Evolutionary conservation across 345 rosid species (phyloP).

Genomic region (Eutrema yunnanense): DNA sequence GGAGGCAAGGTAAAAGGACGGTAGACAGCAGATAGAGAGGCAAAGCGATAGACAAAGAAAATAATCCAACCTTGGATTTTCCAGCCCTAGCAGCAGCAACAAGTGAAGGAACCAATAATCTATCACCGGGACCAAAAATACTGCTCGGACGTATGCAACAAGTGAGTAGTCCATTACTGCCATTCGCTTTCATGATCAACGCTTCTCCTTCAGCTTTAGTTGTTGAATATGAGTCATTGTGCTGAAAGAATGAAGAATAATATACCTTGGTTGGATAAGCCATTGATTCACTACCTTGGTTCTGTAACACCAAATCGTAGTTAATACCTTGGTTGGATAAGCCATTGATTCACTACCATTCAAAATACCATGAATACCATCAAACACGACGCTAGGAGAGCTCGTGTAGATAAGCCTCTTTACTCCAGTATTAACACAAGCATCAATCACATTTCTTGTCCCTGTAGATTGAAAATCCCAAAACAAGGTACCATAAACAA

Average conservation of each 20-base stretch:
- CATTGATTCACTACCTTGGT: slow-evolving; percentile 67
- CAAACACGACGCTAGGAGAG: slow-evolving; percentile 92
- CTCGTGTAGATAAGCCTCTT: slow-evolving; percentile 91
- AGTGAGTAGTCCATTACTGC: slow-evolving; percentile 73
- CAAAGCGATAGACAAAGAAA: background rate
- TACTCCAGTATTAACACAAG: slow-evolving; percentile 63
- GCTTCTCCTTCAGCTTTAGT: slow-evolving; percentile 93
- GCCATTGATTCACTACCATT: slow-evolving; percentile 69
- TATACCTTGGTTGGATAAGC: slow-evolving; percentile 61
- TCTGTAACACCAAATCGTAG: background rate
- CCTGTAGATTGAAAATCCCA: slow-evolving; percentile 32
- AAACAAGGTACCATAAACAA: background rate
- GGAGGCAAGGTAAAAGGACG: background rate
- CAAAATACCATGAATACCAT: slow-evolving; percentile 59
- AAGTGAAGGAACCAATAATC: slow-evolving; percentile 78
- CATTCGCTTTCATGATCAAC: slow-evolving; percentile 62
- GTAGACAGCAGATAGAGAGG: background rate
- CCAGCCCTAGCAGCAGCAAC: slow-evolving; percentile 82
- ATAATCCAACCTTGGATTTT: slow-evolving; percentile 65
- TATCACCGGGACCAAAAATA: slow-evolving; percentile 97
- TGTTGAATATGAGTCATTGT: slow-evolving; percentile 77
- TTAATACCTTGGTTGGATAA: slow-evolving; percentile 54
- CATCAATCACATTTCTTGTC: slow-evolving; percentile 74
- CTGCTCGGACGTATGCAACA: slow-evolving; percentile 94
- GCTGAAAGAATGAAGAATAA: slow-evolving; percentile 37